Evolutionary conservation across 352 stramenopile species (phyloP).

Genomic region (Globisporangium parvum): DNA sequence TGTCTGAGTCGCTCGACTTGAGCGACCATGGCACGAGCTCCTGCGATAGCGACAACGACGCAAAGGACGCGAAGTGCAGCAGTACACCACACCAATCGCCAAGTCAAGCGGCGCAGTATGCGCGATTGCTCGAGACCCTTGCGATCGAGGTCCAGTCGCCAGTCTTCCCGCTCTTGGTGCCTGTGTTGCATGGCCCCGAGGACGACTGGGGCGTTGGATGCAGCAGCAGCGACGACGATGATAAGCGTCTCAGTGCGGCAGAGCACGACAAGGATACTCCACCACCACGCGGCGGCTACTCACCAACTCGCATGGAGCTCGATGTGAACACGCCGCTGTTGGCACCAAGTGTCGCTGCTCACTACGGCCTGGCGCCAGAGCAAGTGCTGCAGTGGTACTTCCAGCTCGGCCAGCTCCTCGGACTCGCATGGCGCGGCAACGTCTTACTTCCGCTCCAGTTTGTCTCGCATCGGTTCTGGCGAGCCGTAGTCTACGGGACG

Average conservation of each 20-base stretch:
- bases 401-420: conserved; percentile 47
- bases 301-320: conserved; percentile 16
- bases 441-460: conserved; percentile 47
- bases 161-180: conserved; percentile 46
- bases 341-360: conserved; percentile 11
- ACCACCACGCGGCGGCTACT: neutral
- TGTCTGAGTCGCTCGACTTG: neutral
- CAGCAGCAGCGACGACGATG: neutral
- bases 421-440: conserved; percentile 51
- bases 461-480: conserved; percentile 39
- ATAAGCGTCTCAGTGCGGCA: too few relatives aligned
- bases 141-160: conserved; percentile 57
- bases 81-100: conserved; percentile 13
- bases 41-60: neutral
- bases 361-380: conserved; percentile 13
- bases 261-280: too few relatives aligned
- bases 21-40: neutral
- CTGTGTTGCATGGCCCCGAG: neutral
- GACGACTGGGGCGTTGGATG: too few relatives aligned
- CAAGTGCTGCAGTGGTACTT: conserved; percentile 50
- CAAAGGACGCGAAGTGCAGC: too few relatives aligned
- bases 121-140: conserved; percentile 39
- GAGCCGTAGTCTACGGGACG: conserved; percentile 15
- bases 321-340: conserved; percentile 51
- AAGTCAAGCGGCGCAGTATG: conserved; percentile 34